Evolutionary conservation across 345 rosid species (phyloP).

Genomic region (Noccaea bulbosa): DNA sequence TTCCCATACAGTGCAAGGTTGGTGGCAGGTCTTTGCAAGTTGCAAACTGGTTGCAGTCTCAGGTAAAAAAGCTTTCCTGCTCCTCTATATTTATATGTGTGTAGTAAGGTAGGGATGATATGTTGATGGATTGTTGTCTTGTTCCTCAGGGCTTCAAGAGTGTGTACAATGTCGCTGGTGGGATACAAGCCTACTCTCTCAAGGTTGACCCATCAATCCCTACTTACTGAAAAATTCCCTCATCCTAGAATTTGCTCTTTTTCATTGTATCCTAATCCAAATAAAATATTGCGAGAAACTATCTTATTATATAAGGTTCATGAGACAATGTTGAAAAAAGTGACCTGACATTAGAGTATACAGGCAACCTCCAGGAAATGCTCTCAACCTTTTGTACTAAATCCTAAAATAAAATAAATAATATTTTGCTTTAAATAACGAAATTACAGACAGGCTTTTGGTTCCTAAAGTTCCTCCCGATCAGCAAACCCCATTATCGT

Average conservation of each 20-base stretch:
- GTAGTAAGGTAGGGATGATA: neutral
- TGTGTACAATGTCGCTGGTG: slow-evolving; percentile 75
- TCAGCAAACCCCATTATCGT: slow-evolving; percentile 23
- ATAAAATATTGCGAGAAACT: neutral
- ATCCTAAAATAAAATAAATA: slow-evolving; percentile 30
- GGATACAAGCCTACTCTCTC: slow-evolving; percentile 78
- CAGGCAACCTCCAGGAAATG: slow-evolving; percentile 35
- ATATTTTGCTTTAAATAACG: slow-evolving; percentile 34
- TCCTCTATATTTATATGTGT: neutral
- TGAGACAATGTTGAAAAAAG: neutral
- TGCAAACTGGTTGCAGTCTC: slow-evolving; percentile 85
- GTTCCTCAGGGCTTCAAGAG: slow-evolving; percentile 75
- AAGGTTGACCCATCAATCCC: slow-evolving; percentile 80
- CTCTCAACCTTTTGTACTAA: slow-evolving; percentile 39
- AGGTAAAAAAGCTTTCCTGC: slow-evolving; percentile 50
- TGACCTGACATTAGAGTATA: neutral
- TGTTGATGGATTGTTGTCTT: slow-evolving; percentile 29
- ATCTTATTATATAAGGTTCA: slow-evolving; percentile 8
- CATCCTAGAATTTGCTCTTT: neutral
- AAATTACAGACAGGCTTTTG: slow-evolving; percentile 25
- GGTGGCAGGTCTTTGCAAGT: slow-evolving; percentile 86
- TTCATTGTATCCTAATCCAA: neutral
- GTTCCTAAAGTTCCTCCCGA: slow-evolving; percentile 41
- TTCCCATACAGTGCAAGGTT: slow-evolving; percentile 72
- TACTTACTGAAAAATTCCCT: slow-evolving; percentile 54